phyloP scores from a whole-genome alignment of 805 yeast species.

The Myxozyma nipponensis region DNA sequence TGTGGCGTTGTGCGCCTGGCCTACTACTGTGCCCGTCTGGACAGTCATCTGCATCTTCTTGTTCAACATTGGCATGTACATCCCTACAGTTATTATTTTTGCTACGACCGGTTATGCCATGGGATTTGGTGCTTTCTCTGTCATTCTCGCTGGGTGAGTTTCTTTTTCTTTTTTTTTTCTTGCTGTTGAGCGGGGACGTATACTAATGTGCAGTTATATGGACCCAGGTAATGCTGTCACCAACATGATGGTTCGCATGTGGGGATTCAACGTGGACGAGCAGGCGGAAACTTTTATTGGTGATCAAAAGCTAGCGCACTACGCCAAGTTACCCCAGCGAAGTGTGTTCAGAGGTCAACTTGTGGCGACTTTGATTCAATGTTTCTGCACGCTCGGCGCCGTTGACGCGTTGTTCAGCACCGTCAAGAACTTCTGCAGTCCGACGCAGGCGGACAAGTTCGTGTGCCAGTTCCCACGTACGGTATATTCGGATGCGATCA shows the following conservation, averaged over 20 bases:
- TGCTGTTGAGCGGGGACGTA: constrained; percentile 33
- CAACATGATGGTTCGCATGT: constrained; percentile 49
- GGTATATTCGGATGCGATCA: constrained; percentile 16
- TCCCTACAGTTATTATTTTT: constrained; percentile 34
- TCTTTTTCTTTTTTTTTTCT: too few species aligned
- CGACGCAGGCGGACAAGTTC: constrained; percentile 13
- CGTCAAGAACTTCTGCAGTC: constrained; percentile 9
- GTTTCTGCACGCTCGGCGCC: constrained; percentile 12
- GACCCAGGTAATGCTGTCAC: constrained; percentile 53
- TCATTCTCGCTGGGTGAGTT: constrained; percentile 18
- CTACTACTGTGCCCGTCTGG: constrained; percentile 40
- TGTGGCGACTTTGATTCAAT: constrained; percentile 13
- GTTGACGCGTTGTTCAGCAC: constrained; percentile 13
- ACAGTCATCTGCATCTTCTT: constrained; percentile 35
- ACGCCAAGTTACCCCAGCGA: constrained; percentile 43
- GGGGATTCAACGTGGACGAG: constrained; percentile 56
- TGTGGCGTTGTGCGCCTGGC: constrained; percentile 32
- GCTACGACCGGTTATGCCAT: constrained; percentile 42
- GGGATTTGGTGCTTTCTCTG: constrained; percentile 38
- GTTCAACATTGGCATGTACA: constrained; percentile 31
- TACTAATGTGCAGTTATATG: constrained; percentile 35
- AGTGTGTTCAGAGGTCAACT: constrained; percentile 41
- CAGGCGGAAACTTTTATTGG: constrained; percentile 62
- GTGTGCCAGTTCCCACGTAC: constrained; percentile 13
- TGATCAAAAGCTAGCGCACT: constrained; percentile 55